Evolutionary conservation across 345 rosid species (phyloP).

Genomic region (Excoecaria agallocha): DNA sequence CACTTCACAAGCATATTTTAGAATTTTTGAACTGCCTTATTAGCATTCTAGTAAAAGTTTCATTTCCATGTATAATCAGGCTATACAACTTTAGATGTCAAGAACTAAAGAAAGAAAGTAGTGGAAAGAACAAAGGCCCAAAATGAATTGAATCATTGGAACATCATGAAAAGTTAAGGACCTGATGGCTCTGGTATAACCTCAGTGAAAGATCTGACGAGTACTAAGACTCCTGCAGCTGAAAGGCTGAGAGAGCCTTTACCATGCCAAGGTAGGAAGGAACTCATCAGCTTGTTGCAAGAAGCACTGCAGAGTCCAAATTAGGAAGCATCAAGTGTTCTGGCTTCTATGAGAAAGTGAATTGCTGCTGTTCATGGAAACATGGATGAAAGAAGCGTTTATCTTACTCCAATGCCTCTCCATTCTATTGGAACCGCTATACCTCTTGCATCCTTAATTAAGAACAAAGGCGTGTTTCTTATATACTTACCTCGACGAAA

Average conservation of each 20-base stretch:
- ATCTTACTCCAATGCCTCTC: constrained; percentile 84
- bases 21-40: not conserved
- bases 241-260: constrained; percentile 86
- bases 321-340: constrained; percentile 58
- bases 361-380: constrained; percentile 69
- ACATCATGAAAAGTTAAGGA: constrained; percentile 68
- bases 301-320: constrained; percentile 54
- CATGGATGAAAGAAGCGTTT: constrained; percentile 43
- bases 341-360: constrained; percentile 74
- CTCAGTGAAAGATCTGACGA: constrained; percentile 67
- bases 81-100: constrained; percentile 51
- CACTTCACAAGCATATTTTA: not conserved
- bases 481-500: constrained; percentile 12
- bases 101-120: constrained; percentile 47
- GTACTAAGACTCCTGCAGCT: constrained; percentile 63
- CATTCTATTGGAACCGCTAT: constrained; percentile 38
- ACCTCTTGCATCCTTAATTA: constrained; percentile 39
- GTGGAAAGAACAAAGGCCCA: constrained; percentile 38
- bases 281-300: constrained; percentile 70
- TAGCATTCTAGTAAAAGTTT: not conserved
- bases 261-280: constrained; percentile 93
- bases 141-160: constrained; percentile 43
- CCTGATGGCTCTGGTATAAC: constrained; percentile 94
- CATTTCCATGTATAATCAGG: constrained; percentile 36
- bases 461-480: constrained; percentile 41